A percentile compares a stretch with the other conserved stretches of the same genome.
Evolutionary conservation across 345 rosid genomes (phyloP).

Genomic region (Citrus trifoliata): DNA sequence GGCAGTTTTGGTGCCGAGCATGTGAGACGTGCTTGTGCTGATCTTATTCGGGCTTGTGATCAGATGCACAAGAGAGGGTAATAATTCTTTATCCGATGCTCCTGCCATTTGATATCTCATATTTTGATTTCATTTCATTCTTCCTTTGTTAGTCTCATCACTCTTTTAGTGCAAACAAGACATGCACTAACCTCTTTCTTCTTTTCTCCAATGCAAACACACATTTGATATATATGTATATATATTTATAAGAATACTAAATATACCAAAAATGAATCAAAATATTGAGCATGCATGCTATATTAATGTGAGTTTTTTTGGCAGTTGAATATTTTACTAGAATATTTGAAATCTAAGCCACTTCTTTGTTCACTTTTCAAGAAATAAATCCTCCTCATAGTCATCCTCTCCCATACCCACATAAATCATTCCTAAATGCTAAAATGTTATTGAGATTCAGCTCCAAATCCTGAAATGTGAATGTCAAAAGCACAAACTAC

Average conservation of each 20-base stretch:
- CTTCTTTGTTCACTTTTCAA: neutral
- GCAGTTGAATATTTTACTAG: neutral
- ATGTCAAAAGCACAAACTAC: neutral
- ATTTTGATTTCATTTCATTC: neutral
- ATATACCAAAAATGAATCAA: neutral
- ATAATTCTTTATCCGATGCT: slow-evolving; percentile 11
- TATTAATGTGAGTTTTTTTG: neutral
- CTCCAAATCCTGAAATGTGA: neutral
- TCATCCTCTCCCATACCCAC: neutral
- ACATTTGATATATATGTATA: neutral
- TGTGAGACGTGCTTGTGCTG: slow-evolving; percentile 36
- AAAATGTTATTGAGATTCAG: neutral
- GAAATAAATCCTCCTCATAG: neutral
- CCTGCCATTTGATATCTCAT: neutral
- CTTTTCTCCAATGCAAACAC: neutral
- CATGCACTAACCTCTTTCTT: neutral
- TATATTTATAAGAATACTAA: neutral
- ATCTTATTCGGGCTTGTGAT: slow-evolving; percentile 38
- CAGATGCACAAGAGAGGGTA: slow-evolving; percentile 29
- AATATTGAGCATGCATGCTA: neutral
- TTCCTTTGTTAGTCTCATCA: neutral
- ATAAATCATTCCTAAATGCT: neutral
- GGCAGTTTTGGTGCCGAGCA: slow-evolving; percentile 48
- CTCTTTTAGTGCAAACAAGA: neutral
- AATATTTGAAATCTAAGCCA: neutral